These are phyloP conservation scores for Lachancea waltii DNA, from an alignment of 805 yeast genomes.

Conservation along the genomic window DNA sequence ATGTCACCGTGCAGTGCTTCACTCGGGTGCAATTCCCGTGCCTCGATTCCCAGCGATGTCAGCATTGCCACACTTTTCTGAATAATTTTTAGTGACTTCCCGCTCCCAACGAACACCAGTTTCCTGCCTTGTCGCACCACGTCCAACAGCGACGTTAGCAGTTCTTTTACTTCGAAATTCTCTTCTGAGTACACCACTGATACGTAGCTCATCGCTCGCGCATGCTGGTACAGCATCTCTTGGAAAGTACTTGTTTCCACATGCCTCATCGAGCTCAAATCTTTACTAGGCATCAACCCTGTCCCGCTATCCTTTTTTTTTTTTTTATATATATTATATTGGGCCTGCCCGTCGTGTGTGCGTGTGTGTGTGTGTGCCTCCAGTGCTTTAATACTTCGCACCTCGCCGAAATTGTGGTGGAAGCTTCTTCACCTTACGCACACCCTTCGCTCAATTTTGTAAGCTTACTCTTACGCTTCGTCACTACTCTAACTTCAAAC, in stretches of 20 bases:
- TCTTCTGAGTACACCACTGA: slow-evolving; percentile 15
- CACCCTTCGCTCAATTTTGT: no score
- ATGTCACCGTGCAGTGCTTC: slow-evolving; percentile 91
- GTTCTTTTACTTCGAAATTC: slow-evolving; percentile 4
- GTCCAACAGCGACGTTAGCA: slow-evolving; percentile 15
- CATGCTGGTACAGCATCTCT: slow-evolving; percentile 16
- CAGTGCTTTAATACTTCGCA: no score
- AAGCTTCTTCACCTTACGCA: no score
- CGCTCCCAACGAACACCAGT: slow-evolving; percentile 74
- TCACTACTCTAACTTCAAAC: no score
- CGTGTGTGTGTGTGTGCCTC: no score
- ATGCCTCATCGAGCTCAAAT: background rate
- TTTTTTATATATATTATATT: no score
- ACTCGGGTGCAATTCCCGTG: slow-evolving; percentile 68
- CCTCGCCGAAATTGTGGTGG: no score
- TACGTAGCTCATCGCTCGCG: slow-evolving; percentile 16
- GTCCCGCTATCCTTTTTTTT: no score
- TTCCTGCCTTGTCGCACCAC: slow-evolving; percentile 49
- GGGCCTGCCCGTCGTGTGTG: no score
- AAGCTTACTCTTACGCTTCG: no score
- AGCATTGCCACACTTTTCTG: slow-evolving; percentile 74
- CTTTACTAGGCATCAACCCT: slow-evolving; percentile 1
- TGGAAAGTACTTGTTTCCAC: slow-evolving; percentile 9
- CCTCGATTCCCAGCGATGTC: slow-evolving; percentile 67
- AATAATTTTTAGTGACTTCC: slow-evolving; percentile 77